Conservation (phyloP, 2,329 filamentous ascomycete species). For the Graphilbum ipis-grandicollis region DNA sequence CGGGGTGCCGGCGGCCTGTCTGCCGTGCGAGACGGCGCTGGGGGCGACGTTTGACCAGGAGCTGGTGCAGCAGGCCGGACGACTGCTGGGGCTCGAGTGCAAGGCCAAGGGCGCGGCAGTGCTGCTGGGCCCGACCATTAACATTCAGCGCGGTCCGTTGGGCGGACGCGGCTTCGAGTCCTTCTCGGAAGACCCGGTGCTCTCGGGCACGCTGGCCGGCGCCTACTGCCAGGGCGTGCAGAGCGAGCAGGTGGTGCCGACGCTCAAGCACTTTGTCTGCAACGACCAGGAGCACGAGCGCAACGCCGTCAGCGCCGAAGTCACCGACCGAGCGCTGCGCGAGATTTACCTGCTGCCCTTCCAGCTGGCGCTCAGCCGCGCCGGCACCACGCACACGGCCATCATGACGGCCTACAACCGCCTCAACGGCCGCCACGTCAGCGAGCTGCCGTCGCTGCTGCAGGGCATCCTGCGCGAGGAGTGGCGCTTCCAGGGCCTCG, state of each 20-base stretch:
- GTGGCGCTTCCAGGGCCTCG: conserved; percentile 42
- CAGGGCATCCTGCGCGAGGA: conserved; percentile 39
- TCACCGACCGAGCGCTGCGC: conserved; percentile 46
- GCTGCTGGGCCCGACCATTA: conserved; percentile 37
- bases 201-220: conserved; percentile 11
- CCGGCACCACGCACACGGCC: conserved; percentile 51
- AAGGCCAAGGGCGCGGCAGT: conserved; percentile 41
- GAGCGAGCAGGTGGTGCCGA: conserved; percentile 1
- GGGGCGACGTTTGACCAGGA: conserved; percentile 17
- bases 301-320: conserved; percentile 44
- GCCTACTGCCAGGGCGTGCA: conserved; percentile 4
- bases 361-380: conserved; percentile 51
- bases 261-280: conserved; percentile 37
- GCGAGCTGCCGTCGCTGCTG: conserved; percentile 35
- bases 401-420: conserved; percentile 54
- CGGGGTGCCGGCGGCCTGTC: conserved; percentile 24
- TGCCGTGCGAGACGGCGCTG: conserved; percentile 25
- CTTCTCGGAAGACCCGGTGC: conserved; percentile 33
- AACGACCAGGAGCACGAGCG: conserved; percentile 58
- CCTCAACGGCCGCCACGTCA: conserved; percentile 44
- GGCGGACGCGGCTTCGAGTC: conserved; percentile 49
- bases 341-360: conserved; percentile 60
- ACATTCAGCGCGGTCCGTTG: conserved; percentile 40
- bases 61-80: conserved; percentile 3
- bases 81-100: conserved; percentile 34